Base-by-base conservation (phyloP, 768 basidiomycete genomes). In the Antrodiella citrinella region DNA sequence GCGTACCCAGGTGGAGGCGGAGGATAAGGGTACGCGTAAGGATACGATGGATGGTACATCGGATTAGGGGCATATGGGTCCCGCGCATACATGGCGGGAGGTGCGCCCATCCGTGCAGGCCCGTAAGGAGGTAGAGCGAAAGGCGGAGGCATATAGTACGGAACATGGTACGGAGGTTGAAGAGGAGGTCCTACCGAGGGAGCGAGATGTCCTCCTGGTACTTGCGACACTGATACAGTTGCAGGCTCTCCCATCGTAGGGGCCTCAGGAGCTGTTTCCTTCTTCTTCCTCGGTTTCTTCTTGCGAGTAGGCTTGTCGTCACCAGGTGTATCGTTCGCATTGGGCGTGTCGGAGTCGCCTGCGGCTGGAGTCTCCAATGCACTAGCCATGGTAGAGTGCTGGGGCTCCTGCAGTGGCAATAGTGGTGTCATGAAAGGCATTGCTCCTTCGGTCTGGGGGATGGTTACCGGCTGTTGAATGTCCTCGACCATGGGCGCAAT, bases 121-220 rank as follows among this genome's bases (percentile, higher is more conserved):
- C 59, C 59, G 4, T 57, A 49, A 4, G 61, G 24, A 12, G 66
- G 59, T 52, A 67, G 57, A n/a, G 60, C 48, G 53, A 65, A 69
- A 1, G 71, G 66, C 10, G 65, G 61, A 10, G 67, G 65, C 57
- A 69, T 58, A 51, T 71, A 73, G 57, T 69, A 74, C 7, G 70
- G 67, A 24, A 65, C 60, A 42, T 39, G 59, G 57, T 21, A 60
- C 20, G 48, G 48, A 24, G 47, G 53, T 4, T 23, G 46, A n/a
- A 26, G 44, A 24, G 44, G 48, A 44, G 23, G 39, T 1, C n/a
- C n/a, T n/a, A n/a, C n/a, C n/a, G 7, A 12, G 19, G 39, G 13
- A 45, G 35, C 18, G n/a, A n/a, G n/a, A n/a, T n/a, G n/a, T n/a
- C n/a, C n/a, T n/a, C n/a, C n/a, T n/a, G n/a, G n/a, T n/a, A n/a